Evolutionary conservation across 2,329 filamentous ascomycete species (phyloP).

Genomic region (Calonectria multiphialidica): DNA sequence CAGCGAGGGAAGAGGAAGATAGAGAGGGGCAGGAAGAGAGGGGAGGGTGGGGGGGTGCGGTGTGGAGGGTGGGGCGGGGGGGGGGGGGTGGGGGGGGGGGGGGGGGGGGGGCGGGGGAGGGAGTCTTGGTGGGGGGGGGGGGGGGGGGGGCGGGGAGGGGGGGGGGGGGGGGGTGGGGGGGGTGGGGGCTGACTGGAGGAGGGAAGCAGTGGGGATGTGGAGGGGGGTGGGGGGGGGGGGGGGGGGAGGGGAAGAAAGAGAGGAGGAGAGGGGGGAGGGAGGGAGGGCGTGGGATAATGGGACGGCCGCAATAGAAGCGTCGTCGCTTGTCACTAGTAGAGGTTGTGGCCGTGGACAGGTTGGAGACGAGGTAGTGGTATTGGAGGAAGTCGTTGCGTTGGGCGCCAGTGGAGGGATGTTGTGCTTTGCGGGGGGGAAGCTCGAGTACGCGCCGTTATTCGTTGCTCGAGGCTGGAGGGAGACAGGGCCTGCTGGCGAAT

Average conservation of each 20-base stretch:
- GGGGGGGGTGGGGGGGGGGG: no score
- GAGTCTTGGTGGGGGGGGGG: no score
- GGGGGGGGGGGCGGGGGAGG: no score
- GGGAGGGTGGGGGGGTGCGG: no score
- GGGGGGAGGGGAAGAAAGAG: constrained; percentile 21
- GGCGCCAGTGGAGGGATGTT: constrained; percentile 40
- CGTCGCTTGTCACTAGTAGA: constrained; percentile 36
- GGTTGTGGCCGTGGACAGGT: constrained; percentile 31
- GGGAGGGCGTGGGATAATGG: constrained; percentile 16
- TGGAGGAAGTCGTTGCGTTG: constrained; percentile 30
- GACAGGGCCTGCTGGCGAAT: constrained; percentile 19
- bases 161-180: no score
- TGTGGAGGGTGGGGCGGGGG: no score
- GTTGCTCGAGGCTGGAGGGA: constrained; percentile 35
- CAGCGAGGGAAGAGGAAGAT: no score
- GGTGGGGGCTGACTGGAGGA: no score
- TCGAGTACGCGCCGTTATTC: constrained; percentile 38
- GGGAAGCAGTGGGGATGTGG: no score
- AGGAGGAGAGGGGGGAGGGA: constrained; percentile 17
- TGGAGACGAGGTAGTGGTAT: constrained; percentile 18
- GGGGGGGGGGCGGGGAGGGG: no score
- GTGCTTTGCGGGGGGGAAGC: constrained; percentile 45
- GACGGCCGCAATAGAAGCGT: constrained; percentile 20
- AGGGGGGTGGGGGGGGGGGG: neutral
- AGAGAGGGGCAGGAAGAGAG: no score